These are phyloP conservation scores for Mycena pura DNA, from an alignment of 768 basidiomycete species.

Conservation along the genomic window DNA sequence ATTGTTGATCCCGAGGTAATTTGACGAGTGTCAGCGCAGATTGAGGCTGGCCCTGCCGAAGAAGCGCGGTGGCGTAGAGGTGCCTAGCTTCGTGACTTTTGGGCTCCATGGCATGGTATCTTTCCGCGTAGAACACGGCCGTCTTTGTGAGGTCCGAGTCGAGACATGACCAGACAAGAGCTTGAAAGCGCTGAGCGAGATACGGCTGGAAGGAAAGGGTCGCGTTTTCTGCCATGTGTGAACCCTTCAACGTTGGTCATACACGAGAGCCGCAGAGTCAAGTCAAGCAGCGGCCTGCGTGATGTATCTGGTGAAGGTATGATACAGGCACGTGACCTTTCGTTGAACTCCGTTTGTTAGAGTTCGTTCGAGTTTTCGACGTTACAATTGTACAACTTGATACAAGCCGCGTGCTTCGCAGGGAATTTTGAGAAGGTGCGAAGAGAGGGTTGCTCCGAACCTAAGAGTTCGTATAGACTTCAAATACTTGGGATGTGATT, in stretches of 20 bases:
- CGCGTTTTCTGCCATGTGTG: constrained; percentile 15
- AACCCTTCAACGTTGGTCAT: constrained; percentile 1
- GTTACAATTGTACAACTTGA: no score
- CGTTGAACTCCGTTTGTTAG: no score
- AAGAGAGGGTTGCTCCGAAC: no score
- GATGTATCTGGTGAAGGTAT: no score
- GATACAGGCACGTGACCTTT: no score
- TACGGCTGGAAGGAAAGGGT: constrained; percentile 28
- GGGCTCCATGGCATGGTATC: constrained; percentile 76
- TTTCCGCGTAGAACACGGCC: constrained; percentile 89
- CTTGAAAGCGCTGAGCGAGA: constrained; percentile 72
- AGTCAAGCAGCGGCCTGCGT: no score
- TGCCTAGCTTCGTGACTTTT: constrained; percentile 82
- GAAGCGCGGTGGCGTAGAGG: constrained; percentile 81
- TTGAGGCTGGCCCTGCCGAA: constrained; percentile 72
- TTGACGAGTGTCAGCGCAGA: constrained; percentile 78
- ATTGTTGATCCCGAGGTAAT: constrained; percentile 62
- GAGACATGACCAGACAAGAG: constrained; percentile 83
- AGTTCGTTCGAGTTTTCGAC: no score
- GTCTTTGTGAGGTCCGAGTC: constrained; percentile 80
- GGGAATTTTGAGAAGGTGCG: no score
- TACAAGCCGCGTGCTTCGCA: no score
- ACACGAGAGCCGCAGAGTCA: neutral
- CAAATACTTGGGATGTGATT: no score
- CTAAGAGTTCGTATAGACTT: no score